Percentiles rank a stretch among this genome's conserved stretches.
Evolutionary conservation across 139 green algal species (phyloP).

Genomic region (Diplosphaera chodatii): DNA sequence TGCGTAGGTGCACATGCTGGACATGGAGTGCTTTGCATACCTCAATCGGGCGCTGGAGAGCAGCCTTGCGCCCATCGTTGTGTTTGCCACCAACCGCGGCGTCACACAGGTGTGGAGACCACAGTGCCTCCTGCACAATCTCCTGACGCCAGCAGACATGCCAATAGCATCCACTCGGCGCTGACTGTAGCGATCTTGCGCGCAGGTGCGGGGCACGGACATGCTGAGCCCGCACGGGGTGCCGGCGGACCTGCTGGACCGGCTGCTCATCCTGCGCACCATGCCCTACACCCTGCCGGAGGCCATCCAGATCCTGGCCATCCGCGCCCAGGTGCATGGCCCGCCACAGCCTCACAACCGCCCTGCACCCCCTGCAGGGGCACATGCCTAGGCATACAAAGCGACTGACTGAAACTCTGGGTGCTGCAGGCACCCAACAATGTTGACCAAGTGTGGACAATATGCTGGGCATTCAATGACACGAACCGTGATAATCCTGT

Average conservation of each 20-base stretch:
- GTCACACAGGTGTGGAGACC: slow-evolving; percentile 69
- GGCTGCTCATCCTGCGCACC: slow-evolving; percentile 98
- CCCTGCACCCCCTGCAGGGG: too few species aligned
- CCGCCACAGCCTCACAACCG: too few species aligned
- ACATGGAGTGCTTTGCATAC: slow-evolving; percentile 99
- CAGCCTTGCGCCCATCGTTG: slow-evolving; percentile 91
- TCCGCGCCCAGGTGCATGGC: slow-evolving; percentile 84
- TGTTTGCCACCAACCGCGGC: slow-evolving; percentile 97
- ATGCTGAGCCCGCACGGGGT: slow-evolving; percentile 86
- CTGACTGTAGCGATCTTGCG: too few species aligned
- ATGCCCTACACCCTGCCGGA: slow-evolving; percentile 87
- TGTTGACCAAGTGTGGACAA: too few species aligned
- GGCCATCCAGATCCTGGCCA: slow-evolving; percentile 86
- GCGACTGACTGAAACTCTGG: too few species aligned
- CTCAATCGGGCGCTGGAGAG: slow-evolving; percentile 92
- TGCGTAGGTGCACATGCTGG: slow-evolving; percentile 93
- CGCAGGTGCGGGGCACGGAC: slow-evolving; percentile 82
- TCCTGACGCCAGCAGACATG: too few species aligned
- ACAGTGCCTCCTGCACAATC: too few species aligned
- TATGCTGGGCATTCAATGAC: too few species aligned
- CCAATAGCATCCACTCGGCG: too few species aligned
- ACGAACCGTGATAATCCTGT: too few species aligned
- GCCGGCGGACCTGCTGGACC: slow-evolving; percentile 94
- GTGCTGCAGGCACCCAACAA: too few species aligned
- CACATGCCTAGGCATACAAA: too few species aligned